A percentile compares a stretch with the other conserved stretches of the same genome.
phyloP scores from a whole-genome alignment of 768 basidiomycete genomes.

The Trametes meyenii region DNA sequence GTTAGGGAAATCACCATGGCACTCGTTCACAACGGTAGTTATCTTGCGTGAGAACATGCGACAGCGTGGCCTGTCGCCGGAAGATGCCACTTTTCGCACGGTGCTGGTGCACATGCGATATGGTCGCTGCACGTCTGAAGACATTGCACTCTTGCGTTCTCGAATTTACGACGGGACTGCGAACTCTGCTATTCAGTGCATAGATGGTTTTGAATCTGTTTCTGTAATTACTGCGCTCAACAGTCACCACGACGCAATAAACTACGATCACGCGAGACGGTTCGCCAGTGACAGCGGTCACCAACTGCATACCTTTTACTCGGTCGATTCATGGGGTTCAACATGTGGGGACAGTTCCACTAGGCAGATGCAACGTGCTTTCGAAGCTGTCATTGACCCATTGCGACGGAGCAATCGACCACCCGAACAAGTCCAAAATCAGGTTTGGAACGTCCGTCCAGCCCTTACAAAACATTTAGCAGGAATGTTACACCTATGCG shows the following conservation, averaged over 20 bases:
- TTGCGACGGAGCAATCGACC: too few relatives aligned
- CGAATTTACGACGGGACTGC: not conserved
- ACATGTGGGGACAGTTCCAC: too few relatives aligned
- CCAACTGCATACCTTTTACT: not conserved
- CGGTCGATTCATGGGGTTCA: not conserved
- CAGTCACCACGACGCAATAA: not conserved
- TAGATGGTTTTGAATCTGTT: not conserved
- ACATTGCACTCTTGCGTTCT: not conserved
- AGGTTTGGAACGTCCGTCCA: slow-evolving; percentile 29
- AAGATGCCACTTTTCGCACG: not conserved
- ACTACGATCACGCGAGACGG: not conserved
- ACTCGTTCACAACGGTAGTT: slow-evolving; percentile 26
- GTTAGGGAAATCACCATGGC: slow-evolving; percentile 27
- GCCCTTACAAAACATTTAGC: slow-evolving; percentile 19
- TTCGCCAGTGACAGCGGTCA: not conserved
- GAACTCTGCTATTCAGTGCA: not conserved
- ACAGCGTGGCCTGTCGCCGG: slow-evolving; percentile 5
- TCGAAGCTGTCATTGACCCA: too few relatives aligned
- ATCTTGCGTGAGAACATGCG: slow-evolving; percentile 27
- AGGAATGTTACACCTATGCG: slow-evolving; percentile 14
- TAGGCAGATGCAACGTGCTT: too few relatives aligned
- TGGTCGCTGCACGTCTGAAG: not conserved
- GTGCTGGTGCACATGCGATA: not conserved
- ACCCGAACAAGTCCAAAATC: too few relatives aligned
- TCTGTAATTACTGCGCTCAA: not conserved